Conservation (phyloP, 2,329 filamentous ascomycete species). For the Fusarium phyllophilum region DNA sequence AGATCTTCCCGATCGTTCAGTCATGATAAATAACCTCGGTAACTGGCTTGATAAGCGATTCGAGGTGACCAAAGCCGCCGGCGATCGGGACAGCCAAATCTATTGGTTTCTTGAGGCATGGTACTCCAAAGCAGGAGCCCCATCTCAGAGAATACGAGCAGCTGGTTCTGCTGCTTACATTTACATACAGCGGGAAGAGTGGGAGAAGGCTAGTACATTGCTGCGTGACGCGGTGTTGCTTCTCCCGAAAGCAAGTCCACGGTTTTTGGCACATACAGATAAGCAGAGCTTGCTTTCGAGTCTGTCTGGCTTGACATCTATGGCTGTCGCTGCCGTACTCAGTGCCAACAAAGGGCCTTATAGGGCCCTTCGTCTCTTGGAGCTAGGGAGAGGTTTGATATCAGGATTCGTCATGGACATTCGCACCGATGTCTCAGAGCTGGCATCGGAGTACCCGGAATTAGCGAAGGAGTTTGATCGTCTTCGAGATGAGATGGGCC, state of each 20-base stretch:
- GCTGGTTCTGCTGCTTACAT: too few relatives aligned
- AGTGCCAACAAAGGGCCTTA: fast-evolving
- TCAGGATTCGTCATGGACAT: neutral
- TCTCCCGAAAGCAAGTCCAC: too few relatives aligned
- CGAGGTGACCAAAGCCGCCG: too few relatives aligned
- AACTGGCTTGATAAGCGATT: too few relatives aligned
- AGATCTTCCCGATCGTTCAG: too few relatives aligned
- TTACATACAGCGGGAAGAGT: too few relatives aligned
- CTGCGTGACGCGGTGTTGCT: too few relatives aligned
- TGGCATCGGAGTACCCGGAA: fast-evolving
- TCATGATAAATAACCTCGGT: too few relatives aligned
- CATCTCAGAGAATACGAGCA: too few relatives aligned
- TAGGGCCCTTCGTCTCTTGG: neutral
- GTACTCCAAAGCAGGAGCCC: too few relatives aligned
- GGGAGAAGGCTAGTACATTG: neutral
- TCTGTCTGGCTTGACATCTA: neutral
- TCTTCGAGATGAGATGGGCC: neutral
- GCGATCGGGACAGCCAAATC: too few relatives aligned
- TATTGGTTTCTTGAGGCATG: too few relatives aligned
- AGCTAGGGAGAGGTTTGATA: neutral
- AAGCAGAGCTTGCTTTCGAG: neutral
- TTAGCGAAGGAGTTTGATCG: neutral
- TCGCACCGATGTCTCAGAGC: neutral
- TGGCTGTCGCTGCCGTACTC: fast-evolving
- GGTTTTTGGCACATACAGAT: neutral